Percentiles rank a stretch among this genome's conserved stretches.
Conservation (phyloP, 257 asterid genomes). For the Rubia yunnanensis region DNA sequence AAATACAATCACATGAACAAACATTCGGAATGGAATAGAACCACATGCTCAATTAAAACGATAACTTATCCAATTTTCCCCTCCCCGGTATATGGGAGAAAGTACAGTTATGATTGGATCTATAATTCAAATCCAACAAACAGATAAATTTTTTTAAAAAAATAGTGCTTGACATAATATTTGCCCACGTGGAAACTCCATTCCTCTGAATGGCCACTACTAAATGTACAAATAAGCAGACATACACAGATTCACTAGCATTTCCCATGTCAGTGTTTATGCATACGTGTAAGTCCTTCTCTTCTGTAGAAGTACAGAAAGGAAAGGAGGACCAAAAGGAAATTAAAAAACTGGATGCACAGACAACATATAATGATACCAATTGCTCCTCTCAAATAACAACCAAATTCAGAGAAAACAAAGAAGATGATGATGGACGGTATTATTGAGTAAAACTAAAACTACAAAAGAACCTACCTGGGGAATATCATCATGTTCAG, state of each 20-base stretch:
- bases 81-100: background rate
- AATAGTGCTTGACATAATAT: background rate
- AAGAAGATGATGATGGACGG: background rate
- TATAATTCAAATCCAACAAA: background rate
- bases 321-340: background rate
- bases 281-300: background rate
- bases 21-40: background rate
- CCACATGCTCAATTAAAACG: background rate
- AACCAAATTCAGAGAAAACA: background rate
- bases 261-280: background rate
- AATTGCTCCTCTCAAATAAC: too few species aligned
- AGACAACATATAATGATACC: background rate
- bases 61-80: background rate
- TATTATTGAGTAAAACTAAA: background rate
- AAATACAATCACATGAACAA: too few species aligned
- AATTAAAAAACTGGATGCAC: background rate
- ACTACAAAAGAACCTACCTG: conserved; percentile 50
- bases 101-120: too few species aligned
- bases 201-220: background rate
- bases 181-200: background rate
- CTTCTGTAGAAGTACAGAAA: background rate
- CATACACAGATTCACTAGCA: background rate
- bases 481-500: conserved; percentile 91
- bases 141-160: too few species aligned
- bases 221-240: background rate